Conservation (phyloP, 2,329 filamentous ascomycete species). For the Thelonectria rubi region DNA sequence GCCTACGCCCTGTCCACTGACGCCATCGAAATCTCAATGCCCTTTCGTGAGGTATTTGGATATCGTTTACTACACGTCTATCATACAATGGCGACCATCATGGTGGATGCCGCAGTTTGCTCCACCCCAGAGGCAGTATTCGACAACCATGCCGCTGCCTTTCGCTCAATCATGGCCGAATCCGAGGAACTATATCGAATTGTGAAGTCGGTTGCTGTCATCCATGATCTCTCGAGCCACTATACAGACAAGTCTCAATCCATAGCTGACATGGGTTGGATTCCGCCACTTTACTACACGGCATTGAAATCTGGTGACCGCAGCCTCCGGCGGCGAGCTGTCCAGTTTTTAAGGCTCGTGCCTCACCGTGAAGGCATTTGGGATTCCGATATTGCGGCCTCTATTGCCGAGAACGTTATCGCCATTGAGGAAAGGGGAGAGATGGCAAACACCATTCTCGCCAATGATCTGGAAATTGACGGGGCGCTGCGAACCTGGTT, state of each 20-base stretch:
- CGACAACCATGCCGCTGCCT: constrained; percentile 47
- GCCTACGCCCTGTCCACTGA: constrained; percentile 39
- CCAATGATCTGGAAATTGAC: not conserved
- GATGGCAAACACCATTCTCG: constrained; percentile 2
- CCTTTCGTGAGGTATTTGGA: constrained; percentile 34
- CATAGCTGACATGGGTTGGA: constrained; percentile 55
- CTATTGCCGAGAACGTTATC: constrained; percentile 49
- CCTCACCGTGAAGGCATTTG: constrained; percentile 55
- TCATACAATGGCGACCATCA: constrained; percentile 55
- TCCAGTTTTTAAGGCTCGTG: constrained; percentile 43
- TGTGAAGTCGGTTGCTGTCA: constrained; percentile 7
- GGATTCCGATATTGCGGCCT: constrained; percentile 46
- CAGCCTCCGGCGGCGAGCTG: constrained; percentile 50
- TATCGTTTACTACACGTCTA: constrained; percentile 49
- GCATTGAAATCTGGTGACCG: constrained; percentile 58
- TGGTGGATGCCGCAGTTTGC: constrained; percentile 48
- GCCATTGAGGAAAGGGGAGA: constrained; percentile 48
- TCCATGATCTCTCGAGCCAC: constrained; percentile 17
- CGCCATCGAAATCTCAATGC: constrained; percentile 19
- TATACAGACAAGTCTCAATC: constrained; percentile 44
- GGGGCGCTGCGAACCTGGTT: no score
- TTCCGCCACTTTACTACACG: constrained; percentile 56
- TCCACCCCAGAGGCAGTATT: constrained; percentile 47
- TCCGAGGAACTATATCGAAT: constrained; percentile 24
- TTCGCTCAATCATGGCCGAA: constrained; percentile 45